These are phyloP conservation scores for Vachellia collinsii DNA, from an alignment of 306 rosid genomes.

Conservation along the genomic window DNA sequence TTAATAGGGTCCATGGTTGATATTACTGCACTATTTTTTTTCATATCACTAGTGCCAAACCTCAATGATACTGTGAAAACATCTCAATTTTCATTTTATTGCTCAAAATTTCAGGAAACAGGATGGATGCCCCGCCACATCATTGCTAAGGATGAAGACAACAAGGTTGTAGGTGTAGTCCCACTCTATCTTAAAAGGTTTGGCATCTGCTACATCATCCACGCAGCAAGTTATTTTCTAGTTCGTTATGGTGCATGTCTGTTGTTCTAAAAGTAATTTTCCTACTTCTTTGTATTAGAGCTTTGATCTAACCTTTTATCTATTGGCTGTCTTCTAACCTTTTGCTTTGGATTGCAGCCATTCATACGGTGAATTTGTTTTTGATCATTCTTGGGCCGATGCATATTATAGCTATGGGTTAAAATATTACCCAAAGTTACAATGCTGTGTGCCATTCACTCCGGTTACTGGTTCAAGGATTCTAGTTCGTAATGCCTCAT, in stretches of 20 bases:
- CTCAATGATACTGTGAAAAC: neutral
- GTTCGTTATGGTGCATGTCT: conserved; percentile 26
- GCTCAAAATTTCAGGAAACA: conserved; percentile 57
- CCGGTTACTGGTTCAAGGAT: conserved; percentile 96
- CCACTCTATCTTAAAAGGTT: conserved; percentile 90
- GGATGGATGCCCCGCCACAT: conserved; percentile 89
- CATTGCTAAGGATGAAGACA: conserved; percentile 62
- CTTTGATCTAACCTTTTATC: conserved; percentile 8
- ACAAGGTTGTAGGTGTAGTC: conserved; percentile 64
- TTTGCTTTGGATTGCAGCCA: conserved; percentile 59
- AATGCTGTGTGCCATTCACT: conserved; percentile 90
- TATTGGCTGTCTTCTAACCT: conserved; percentile 2
- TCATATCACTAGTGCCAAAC: neutral
- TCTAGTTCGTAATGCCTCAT: conserved; percentile 61
- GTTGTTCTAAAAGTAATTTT: conserved; percentile 13
- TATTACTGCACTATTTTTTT: neutral
- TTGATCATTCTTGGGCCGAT: conserved; percentile 98
- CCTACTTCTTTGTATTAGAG: neutral
- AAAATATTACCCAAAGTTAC: conserved; percentile 86
- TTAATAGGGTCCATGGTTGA: neutral
- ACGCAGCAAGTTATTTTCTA: conserved; percentile 20
- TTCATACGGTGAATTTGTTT: conserved; percentile 95
- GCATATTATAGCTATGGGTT: conserved; percentile 77
- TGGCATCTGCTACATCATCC: conserved; percentile 28
- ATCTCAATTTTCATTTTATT: neutral